phyloP scores from a whole-genome alignment of 2,329 filamentous ascomycete genomes.

The Ascochyta pisi region DNA sequence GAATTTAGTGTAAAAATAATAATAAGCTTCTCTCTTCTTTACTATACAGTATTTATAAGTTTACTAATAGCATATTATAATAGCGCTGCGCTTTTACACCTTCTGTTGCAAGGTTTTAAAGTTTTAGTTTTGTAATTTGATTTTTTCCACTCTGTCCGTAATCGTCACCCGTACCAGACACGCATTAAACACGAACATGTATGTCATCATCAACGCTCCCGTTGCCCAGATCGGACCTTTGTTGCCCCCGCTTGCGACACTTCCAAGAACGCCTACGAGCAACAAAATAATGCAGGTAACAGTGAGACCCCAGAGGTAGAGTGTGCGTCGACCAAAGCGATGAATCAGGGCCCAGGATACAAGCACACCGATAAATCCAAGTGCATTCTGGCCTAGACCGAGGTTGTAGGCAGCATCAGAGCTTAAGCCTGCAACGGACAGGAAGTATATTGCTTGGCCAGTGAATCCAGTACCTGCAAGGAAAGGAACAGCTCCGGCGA shows the following conservation, averaged over 20 bases:
- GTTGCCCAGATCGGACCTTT: conserved; percentile 47
- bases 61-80: too few species aligned
- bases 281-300: conserved; percentile 71
- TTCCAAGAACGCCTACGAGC: conserved; percentile 15
- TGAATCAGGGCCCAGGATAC: conserved; percentile 79
- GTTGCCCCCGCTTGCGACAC: not conserved
- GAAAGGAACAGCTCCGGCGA: conserved; percentile 53
- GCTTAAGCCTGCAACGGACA: conserved; percentile 52
- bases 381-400: conserved; percentile 60
- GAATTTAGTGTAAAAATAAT: too few species aligned
- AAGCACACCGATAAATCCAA: conserved; percentile 68
- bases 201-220: conserved; percentile 30
- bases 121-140: too few species aligned
- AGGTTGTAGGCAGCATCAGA: conserved; percentile 49
- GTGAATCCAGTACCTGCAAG: conserved; percentile 30
- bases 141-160: too few species aligned
- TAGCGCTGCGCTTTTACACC: too few species aligned
- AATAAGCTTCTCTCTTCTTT: too few species aligned
- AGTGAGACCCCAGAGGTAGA: conserved; percentile 74
- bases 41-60: too few species aligned
- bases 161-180: conserved; percentile 54
- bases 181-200: conserved; percentile 75
- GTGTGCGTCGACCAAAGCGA: conserved; percentile 73
- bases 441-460: conserved; percentile 52
- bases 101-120: too few species aligned